Percentiles rank a stretch among this genome's conserved stretches.
phyloP scores from a whole-genome alignment of 2,329 filamentous ascomycete genomes.

The Rhynchosporium secalis region DNA sequence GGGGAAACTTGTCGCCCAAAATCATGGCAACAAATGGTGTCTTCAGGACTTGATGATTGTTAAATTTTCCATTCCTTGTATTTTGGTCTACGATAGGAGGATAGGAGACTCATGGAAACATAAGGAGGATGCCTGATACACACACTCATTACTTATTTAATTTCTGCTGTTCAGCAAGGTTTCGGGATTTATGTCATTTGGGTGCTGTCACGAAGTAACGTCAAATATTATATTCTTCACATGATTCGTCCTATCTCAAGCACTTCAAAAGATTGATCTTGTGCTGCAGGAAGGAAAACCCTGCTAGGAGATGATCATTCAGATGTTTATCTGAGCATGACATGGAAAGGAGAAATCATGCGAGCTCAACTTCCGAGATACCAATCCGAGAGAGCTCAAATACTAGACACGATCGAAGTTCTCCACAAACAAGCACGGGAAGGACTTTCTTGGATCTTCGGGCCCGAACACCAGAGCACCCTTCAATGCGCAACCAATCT shows the following conservation, averaged over 20 bases:
- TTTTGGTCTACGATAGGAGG: neutral
- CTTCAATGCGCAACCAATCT: conserved; percentile 31
- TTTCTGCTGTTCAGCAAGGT: neutral
- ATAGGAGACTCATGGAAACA: neutral
- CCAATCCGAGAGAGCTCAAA: conserved; percentile 23
- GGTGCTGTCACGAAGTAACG: neutral
- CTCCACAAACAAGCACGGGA: conserved; percentile 31
- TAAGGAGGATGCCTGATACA: neutral
- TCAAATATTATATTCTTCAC: neutral
- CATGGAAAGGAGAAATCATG: conserved; percentile 35
- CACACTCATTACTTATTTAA: neutral
- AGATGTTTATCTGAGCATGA: conserved; percentile 31
- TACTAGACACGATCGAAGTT: conserved; percentile 27
- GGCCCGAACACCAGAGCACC: conserved; percentile 32
- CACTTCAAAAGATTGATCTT: conserved; percentile 31
- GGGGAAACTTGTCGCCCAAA: neutral
- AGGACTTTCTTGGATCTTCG: conserved; percentile 30
- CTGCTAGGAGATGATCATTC: conserved; percentile 31
- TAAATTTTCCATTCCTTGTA: neutral
- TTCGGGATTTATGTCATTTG: neutral
- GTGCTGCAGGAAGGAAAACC: conserved; percentile 25
- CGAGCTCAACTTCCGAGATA: conserved; percentile 27
- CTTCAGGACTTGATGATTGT: neutral
- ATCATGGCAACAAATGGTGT: neutral
- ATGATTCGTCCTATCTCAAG: conserved; percentile 26